phyloP scores from a whole-genome alignment of 2,329 filamentous ascomycete genomes.

The Sporothrix phasma region DNA sequence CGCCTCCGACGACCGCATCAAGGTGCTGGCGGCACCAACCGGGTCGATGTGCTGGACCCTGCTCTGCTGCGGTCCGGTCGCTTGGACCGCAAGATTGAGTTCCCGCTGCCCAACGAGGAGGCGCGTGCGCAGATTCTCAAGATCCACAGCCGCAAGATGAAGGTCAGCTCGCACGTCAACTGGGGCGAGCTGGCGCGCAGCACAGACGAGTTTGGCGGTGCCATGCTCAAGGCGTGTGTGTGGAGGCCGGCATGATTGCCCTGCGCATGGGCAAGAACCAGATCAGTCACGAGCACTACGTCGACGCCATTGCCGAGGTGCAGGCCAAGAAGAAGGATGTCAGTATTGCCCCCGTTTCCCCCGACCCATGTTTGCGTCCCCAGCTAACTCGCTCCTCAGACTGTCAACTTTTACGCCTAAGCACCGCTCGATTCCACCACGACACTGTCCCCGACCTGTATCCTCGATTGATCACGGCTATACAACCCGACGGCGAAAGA shows the following conservation, averaged over 20 bases:
- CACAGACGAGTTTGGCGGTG: conserved; percentile 96
- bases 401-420: conserved; percentile 48
- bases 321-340: conserved; percentile 91
- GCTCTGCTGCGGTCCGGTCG: conserved; percentile 84
- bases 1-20: conserved; percentile 91
- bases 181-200: conserved; percentile 90
- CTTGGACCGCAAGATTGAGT: conserved; percentile 95
- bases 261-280: conserved; percentile 89
- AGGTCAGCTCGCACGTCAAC: conserved; percentile 84
- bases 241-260: conserved; percentile 98
- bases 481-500: background rate
- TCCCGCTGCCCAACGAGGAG: conserved; percentile 95
- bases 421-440: background rate
- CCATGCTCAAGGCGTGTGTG: conserved; percentile 98
- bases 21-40: conserved; percentile 88
- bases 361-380: background rate
- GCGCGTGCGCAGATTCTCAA: conserved; percentile 92
- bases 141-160: conserved; percentile 98
- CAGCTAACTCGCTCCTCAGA: conserved; percentile 31
- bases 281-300: conserved; percentile 96
- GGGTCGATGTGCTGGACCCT: conserved; percentile 86
- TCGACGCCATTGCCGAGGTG: conserved; percentile 95
- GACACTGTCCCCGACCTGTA: background rate
- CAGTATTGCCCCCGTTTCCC: conserved; percentile 27
- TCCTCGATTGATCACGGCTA: background rate